phyloP scores from a whole-genome alignment of 768 basidiomycete genomes.

The Lyophyllum semitale region DNA sequence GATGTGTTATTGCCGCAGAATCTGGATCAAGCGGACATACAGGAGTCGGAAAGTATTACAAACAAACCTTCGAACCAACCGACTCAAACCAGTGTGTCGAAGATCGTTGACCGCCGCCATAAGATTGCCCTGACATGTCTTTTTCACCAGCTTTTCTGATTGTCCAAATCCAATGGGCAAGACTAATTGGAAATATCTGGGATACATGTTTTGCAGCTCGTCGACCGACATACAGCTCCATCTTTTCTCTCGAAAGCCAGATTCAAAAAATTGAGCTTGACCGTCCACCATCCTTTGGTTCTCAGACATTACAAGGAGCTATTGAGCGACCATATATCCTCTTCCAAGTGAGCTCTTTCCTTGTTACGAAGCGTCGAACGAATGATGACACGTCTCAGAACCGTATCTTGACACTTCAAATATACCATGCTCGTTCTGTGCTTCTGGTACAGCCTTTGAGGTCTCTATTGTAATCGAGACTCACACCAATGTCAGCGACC shows the following conservation, averaged over 20 bases:
- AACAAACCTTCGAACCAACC: conserved; percentile 5
- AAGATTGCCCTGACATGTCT: neutral
- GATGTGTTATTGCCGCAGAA: conserved; percentile 8
- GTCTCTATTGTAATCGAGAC: neutral
- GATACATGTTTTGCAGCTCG: conserved; percentile 9
- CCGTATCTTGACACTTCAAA: conserved; percentile 8
- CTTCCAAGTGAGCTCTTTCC: conserved; percentile 4
- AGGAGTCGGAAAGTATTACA: neutral
- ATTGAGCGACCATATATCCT: conserved; percentile 5
- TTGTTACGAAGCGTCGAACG: neutral
- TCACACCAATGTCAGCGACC: neutral
- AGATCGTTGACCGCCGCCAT: neutral
- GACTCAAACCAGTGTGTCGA: conserved; percentile 9
- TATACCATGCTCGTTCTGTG: conserved; percentile 8
- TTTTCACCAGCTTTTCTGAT: conserved; percentile 10
- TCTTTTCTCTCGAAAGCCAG: conserved; percentile 7
- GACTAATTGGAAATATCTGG: conserved; percentile 10
- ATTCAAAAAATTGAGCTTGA: conserved; percentile 9
- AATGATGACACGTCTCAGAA: neutral
- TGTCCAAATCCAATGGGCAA: conserved; percentile 16
- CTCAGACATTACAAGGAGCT: neutral
- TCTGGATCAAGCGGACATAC: conserved; percentile 3
- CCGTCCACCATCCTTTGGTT: conserved; percentile 6
- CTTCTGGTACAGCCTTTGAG: neutral
- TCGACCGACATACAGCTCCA: conserved; percentile 1